These are phyloP conservation scores for Talinum fruticosum DNA, from an alignment of 148 eudicot genomes.

Conservation along the genomic window DNA sequence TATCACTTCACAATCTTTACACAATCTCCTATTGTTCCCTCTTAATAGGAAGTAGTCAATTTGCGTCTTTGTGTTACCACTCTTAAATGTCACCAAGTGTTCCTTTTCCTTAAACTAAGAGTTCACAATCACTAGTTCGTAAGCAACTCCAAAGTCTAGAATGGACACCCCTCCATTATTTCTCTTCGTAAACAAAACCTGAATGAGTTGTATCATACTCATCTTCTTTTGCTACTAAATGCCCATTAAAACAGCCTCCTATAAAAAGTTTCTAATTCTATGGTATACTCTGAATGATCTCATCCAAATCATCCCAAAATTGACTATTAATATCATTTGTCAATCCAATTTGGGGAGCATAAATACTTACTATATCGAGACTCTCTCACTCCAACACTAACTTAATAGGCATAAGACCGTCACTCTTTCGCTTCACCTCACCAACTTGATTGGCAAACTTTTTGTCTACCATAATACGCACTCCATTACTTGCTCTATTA, in stretches of 20 bases:
- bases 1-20: neutral
- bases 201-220: neutral
- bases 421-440: neutral
- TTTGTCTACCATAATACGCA: too few relatives aligned
- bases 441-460: neutral
- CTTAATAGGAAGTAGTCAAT: neutral
- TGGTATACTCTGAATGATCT: neutral
- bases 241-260: conserved; percentile 5
- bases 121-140: neutral
- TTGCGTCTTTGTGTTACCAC: neutral
- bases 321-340: neutral
- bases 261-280: neutral
- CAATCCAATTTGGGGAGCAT: neutral
- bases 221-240: neutral
- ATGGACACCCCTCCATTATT: neutral
- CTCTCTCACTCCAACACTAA: neutral
- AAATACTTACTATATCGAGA: neutral
- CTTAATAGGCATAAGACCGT: neutral
- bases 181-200: neutral
- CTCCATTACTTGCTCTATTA: neutral
- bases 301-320: neutral
- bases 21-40: neutral
- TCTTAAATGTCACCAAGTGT: neutral
- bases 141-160: neutral
- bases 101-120: neutral